Conservation (phyloP, 2,329 filamentous ascomycete species). For the Aspergillus felis region DNA sequence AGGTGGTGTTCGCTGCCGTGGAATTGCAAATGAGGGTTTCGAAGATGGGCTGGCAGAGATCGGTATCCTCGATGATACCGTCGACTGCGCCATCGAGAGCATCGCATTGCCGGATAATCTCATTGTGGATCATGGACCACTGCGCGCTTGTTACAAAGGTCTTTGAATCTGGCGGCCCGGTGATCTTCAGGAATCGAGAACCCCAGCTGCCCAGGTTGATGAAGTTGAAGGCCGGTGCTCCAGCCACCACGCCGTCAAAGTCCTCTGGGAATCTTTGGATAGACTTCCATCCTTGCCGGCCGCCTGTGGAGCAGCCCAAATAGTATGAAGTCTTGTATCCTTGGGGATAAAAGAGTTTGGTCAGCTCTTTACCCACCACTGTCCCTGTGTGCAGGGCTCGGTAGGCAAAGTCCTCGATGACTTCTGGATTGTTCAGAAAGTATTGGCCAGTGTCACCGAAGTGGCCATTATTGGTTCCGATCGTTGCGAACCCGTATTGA, state of each 20-base stretch:
- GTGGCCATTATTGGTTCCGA: constrained; percentile 51
- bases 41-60: constrained; percentile 30
- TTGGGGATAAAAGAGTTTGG: constrained; percentile 37
- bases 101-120: constrained; percentile 36
- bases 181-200: constrained; percentile 40
- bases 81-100: constrained; percentile 30
- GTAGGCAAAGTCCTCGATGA: constrained; percentile 48
- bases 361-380: constrained; percentile 40
- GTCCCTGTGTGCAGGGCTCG: constrained; percentile 41
- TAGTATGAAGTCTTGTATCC: constrained; percentile 46
- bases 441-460: constrained; percentile 45
- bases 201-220: constrained; percentile 43
- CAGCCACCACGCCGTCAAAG: constrained; percentile 48
- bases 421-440: constrained; percentile 45
- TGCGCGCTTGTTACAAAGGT: constrained; percentile 25
- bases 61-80: constrained; percentile 37
- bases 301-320: constrained; percentile 47
- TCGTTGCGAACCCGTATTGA: constrained; percentile 45
- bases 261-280: constrained; percentile 45
- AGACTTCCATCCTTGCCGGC: constrained; percentile 45
- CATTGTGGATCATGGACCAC: constrained; percentile 32
- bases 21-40: constrained; percentile 29
- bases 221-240: constrained; percentile 42
- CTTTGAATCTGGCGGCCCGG: constrained; percentile 32
- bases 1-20: constrained; percentile 10